Evolutionary conservation across 805 yeast genomes (phyloP).

Genomic region (Clavispora santaluciae): DNA sequence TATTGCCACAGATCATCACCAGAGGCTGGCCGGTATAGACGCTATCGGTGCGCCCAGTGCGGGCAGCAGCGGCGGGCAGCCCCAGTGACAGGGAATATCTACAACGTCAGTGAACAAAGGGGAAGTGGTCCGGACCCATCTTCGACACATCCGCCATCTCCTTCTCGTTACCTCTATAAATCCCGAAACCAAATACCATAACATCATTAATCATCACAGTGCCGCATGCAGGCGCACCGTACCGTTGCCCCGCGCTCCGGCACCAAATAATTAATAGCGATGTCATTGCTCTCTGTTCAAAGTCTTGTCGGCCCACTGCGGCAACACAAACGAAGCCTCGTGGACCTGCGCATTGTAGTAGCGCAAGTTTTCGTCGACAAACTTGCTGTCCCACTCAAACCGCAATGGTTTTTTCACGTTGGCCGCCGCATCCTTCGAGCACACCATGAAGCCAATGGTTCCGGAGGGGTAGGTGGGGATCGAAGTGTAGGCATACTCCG

Average conservation of each 20-base stretch:
- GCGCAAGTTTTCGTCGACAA: constrained; percentile 61
- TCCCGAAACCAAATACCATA: constrained; percentile 3
- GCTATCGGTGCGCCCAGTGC: neutral
- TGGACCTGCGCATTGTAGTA: constrained; percentile 86
- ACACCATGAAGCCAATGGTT: constrained; percentile 96
- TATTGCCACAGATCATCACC: no score
- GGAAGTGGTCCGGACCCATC: neutral
- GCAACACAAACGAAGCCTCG: constrained; percentile 84
- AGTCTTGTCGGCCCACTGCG: constrained; percentile 73
- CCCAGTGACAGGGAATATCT: neutral
- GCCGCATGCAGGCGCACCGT: neutral
- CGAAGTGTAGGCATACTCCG: constrained; percentile 84
- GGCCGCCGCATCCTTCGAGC: constrained; percentile 67
- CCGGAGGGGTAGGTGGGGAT: constrained; percentile 98
- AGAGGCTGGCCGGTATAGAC: neutral
- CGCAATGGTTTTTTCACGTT: constrained; percentile 69
- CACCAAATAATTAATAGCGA: neutral
- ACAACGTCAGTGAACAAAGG: constrained; percentile 2
- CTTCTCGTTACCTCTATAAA: constrained; percentile 2
- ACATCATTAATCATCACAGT: constrained; percentile 1
- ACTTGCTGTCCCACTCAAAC: constrained; percentile 49
- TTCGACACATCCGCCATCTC: constrained; percentile 1
- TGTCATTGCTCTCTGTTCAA: constrained; percentile 27
- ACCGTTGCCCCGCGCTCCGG: neutral
- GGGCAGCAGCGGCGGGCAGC: no score